These are phyloP conservation scores for Beauveria rudraprayagi DNA, from an alignment of 2,329 filamentous ascomycete genomes.

Conservation along the genomic window DNA sequence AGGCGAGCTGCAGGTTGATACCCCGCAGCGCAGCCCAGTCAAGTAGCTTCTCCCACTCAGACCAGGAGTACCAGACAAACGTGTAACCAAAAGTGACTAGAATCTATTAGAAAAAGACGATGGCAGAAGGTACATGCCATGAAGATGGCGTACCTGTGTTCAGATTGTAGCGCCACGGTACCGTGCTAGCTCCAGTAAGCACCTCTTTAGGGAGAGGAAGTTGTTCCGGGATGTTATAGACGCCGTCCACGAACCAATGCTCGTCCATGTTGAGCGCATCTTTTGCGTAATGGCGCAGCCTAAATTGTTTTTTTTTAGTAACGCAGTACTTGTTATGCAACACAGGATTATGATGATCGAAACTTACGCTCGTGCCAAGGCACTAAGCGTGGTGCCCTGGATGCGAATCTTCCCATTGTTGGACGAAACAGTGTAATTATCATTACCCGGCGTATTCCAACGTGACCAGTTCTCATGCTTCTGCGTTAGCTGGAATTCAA, in stretches of 20 bases:
- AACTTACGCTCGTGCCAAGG: constrained; percentile 1
- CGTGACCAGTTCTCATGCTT: constrained; percentile 1
- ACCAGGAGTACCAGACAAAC: constrained; percentile 25
- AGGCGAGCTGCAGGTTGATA: constrained; percentile 42
- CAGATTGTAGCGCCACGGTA: constrained; percentile 8
- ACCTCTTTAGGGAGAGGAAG: background rate
- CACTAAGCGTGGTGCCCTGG: constrained; percentile 4
- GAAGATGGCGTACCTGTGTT: background rate
- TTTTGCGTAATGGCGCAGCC: constrained; percentile 7
- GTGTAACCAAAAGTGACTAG: constrained; percentile 4
- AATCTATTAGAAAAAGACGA: background rate
- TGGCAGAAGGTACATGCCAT: too few relatives aligned
- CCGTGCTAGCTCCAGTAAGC: background rate
- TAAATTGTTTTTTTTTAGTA: background rate
- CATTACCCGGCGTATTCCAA: background rate
- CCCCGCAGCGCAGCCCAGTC: constrained; percentile 45
- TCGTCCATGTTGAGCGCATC: background rate
- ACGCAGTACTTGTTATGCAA: background rate
- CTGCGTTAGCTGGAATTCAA: background rate
- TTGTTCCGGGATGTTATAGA: background rate
- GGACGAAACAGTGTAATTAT: background rate
- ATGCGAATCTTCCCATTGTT: constrained; percentile 4
- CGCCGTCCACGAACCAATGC: background rate
- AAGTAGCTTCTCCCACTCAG: constrained; percentile 43
- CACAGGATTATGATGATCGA: background rate